Percentiles rank a stretch among this genome's conserved stretches.
phyloP scores from a whole-genome alignment of 495 filamentous ascomycete genomes.

The Neohortaea acidophila region DNA sequence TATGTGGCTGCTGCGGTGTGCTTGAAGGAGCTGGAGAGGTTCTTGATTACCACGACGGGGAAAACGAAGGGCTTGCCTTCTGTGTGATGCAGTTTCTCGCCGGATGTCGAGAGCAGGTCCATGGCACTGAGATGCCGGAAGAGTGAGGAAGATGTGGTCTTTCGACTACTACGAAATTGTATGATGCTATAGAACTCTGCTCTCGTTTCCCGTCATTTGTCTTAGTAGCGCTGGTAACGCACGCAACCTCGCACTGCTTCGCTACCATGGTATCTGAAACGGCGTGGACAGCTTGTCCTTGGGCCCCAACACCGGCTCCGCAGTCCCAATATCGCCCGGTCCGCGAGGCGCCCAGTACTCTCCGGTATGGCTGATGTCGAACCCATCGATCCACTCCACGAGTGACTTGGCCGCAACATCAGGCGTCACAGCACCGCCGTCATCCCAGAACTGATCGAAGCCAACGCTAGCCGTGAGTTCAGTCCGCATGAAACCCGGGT shows the following conservation, averaged over 20 bases:
- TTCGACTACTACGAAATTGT: too few relatives aligned
- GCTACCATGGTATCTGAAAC: slow-evolving; percentile 53
- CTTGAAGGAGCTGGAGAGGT: slow-evolving; percentile 32
- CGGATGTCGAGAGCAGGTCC: too few relatives aligned
- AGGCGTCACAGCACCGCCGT: slow-evolving; percentile 51
- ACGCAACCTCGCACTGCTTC: slow-evolving; percentile 7
- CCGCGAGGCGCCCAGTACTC: slow-evolving; percentile 60
- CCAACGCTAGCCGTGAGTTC: slow-evolving; percentile 57
- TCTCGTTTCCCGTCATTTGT: background rate
- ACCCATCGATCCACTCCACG: slow-evolving; percentile 40
- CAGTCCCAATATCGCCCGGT: slow-evolving; percentile 52
- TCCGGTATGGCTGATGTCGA: slow-evolving; percentile 50
- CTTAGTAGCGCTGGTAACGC: too few relatives aligned
- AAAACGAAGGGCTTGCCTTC: too few relatives aligned
- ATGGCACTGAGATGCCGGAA: too few relatives aligned
- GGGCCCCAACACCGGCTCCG: slow-evolving; percentile 43
- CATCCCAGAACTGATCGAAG: slow-evolving; percentile 57
- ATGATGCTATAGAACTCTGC: too few relatives aligned
- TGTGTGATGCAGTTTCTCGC: too few relatives aligned
- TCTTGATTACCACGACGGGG: slow-evolving; percentile 14
- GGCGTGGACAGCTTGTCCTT: slow-evolving; percentile 42
- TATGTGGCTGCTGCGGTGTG: slow-evolving; percentile 34
- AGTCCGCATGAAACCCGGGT: slow-evolving; percentile 63
- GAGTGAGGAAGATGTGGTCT: too few relatives aligned
- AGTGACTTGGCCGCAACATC: slow-evolving; percentile 49